phyloP scores from a whole-genome alignment of 441 rosid genomes.

The Isatis lusitanica region DNA sequence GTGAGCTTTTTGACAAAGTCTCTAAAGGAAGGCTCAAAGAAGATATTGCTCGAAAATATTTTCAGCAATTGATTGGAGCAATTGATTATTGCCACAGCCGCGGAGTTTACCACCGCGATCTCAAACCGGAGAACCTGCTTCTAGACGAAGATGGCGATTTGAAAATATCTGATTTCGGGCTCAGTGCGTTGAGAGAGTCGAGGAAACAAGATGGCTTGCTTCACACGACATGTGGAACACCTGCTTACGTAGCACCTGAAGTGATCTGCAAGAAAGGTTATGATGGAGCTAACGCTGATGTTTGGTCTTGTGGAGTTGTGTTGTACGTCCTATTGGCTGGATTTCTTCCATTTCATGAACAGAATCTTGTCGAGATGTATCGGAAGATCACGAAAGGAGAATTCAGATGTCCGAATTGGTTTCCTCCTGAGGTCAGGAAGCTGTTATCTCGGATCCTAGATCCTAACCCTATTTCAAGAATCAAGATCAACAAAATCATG shows the following conservation, averaged over 20 bases:
- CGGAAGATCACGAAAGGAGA: constrained; percentile 61
- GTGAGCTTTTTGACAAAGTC: constrained; percentile 75
- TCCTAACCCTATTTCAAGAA: constrained; percentile 59
- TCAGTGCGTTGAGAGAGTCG: constrained; percentile 62
- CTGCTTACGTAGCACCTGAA: constrained; percentile 90
- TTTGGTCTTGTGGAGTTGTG: constrained; percentile 84
- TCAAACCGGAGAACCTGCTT: constrained; percentile 85
- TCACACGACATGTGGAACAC: constrained; percentile 89
- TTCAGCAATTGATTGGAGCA: constrained; percentile 74
- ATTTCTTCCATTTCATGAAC: constrained; percentile 67
- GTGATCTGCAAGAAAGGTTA: constrained; percentile 73
- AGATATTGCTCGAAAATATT: constrained; percentile 60
- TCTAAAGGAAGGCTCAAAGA: constrained; percentile 74
- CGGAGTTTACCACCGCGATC: constrained; percentile 80
- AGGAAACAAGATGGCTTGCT: constrained; percentile 68
- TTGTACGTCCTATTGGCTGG: constrained; percentile 76
- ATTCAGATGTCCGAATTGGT: constrained; percentile 72
- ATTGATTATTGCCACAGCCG: constrained; percentile 84
- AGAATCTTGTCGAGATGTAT: constrained; percentile 66
- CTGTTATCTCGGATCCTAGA: constrained; percentile 69
- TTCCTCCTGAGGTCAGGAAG: constrained; percentile 62
- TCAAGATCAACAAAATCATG: constrained; percentile 52
- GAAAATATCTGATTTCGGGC: constrained; percentile 77
- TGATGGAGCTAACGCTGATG: constrained; percentile 76
- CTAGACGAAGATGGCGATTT: constrained; percentile 67